A percentile compares a stretch with the other conserved stretches of the same genome.
Conservation (phyloP, 129 eudicot species). For the Pulicaria dysenterica region DNA sequence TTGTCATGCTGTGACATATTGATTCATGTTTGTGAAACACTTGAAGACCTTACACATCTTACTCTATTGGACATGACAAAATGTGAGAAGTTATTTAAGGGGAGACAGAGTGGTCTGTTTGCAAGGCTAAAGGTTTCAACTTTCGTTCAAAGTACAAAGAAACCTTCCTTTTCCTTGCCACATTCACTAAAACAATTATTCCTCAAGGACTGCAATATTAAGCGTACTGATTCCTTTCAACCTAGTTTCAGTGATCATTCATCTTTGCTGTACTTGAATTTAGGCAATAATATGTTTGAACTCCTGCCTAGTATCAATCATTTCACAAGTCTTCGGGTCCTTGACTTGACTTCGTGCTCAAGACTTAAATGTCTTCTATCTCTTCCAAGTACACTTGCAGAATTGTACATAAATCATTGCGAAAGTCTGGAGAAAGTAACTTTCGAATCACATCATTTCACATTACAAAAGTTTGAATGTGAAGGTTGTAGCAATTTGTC, state of each 20-base stretch:
- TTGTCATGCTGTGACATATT: slow-evolving; percentile 14
- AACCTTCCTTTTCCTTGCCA: not conserved
- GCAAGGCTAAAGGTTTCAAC: no score
- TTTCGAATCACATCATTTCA: slow-evolving; percentile 18
- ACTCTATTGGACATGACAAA: slow-evolving; percentile 16
- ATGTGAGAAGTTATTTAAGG: slow-evolving; percentile 8
- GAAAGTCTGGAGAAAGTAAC: slow-evolving; percentile 13
- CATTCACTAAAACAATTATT: not conserved
- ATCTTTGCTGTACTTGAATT: slow-evolving; percentile 12
- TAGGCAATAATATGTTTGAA: slow-evolving; percentile 2
- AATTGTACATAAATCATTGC: slow-evolving; percentile 17
- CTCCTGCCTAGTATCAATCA: not conserved
- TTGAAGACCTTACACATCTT: slow-evolving; percentile 27
- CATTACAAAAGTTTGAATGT: slow-evolving; percentile 19
- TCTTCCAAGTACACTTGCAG: slow-evolving; percentile 30
- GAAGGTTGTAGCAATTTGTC: slow-evolving; percentile 21
- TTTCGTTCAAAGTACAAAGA: no score
- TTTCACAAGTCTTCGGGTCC: slow-evolving; percentile 21
- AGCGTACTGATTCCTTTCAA: not conserved
- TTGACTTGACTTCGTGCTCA: slow-evolving; percentile 16
- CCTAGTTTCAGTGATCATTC: not conserved
- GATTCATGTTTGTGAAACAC: slow-evolving; percentile 27
- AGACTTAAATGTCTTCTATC: not conserved
- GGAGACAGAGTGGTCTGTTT: no score
- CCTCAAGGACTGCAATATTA: slow-evolving; percentile 7